These are phyloP conservation scores for Camellia sinensis DNA, from an alignment of 148 eudicot species.

Conservation along the genomic window DNA sequence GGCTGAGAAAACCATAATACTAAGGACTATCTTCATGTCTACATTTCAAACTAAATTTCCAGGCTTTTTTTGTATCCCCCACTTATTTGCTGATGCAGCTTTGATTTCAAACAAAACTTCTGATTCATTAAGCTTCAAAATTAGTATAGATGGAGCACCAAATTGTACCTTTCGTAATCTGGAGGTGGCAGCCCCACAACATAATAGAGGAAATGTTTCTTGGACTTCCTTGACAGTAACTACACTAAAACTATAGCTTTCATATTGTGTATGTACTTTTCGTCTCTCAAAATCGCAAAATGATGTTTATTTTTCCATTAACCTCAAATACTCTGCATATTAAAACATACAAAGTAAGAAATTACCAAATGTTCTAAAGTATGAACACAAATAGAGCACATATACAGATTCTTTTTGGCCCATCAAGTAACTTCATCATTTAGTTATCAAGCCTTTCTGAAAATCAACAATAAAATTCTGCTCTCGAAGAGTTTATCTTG, in stretches of 20 bases:
- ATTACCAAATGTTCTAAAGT: not conserved
- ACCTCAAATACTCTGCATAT: constrained; percentile 8
- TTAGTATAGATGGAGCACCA: not conserved
- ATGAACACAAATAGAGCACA: not conserved
- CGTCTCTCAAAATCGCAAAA: not conserved
- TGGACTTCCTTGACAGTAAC: not conserved
- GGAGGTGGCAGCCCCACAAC: not conserved
- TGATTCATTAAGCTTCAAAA: not conserved
- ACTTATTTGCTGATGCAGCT: not conserved
- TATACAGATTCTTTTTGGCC: too few species aligned
- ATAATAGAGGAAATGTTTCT: not conserved
- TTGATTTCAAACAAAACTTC: not conserved
- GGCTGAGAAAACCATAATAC: not conserved
- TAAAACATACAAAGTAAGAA: not conserved
- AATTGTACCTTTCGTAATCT: not conserved
- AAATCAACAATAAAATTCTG: too few species aligned
- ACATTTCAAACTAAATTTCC: not conserved
- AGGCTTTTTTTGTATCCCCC: not conserved
- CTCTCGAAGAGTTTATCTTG: too few species aligned
- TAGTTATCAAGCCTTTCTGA: too few species aligned
- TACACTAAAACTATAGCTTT: not conserved
- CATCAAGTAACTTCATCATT: too few species aligned
- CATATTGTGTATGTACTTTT: not conserved
- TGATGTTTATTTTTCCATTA: not conserved
- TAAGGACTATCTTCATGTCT: constrained; percentile 1